Evolutionary conservation across 2,329 filamentous ascomycete genomes (phyloP).

Genomic region (Alternaria novae-zelandiae): DNA sequence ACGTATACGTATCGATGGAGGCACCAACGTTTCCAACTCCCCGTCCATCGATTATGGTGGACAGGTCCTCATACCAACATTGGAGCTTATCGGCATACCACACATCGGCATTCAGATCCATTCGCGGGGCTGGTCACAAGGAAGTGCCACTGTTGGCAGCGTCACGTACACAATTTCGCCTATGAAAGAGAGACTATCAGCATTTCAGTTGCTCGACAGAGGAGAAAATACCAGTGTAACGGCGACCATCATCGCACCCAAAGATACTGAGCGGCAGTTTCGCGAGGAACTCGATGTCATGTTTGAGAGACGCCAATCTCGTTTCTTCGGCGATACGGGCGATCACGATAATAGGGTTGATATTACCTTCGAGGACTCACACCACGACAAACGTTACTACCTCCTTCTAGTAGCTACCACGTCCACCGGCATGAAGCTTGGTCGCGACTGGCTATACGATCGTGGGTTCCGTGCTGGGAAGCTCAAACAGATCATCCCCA

Average conservation of each 20-base stretch:
- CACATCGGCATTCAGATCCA: constrained; percentile 51
- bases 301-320: constrained; percentile 22
- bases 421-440: constrained; percentile 56
- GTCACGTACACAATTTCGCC: constrained; percentile 58
- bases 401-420: constrained; percentile 63
- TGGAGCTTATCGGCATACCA: constrained; percentile 59
- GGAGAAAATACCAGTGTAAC: constrained; percentile 35
- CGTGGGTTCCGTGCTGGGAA: constrained; percentile 28
- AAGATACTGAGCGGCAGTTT: constrained; percentile 37
- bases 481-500: constrained; percentile 33
- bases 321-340: constrained; percentile 12
- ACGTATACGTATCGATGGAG: constrained; percentile 59
- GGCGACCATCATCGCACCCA: constrained; percentile 50
- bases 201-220: constrained; percentile 45
- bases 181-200: constrained; percentile 40
- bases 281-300: constrained; percentile 32
- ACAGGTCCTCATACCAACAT: constrained; percentile 63
- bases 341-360: constrained; percentile 8
- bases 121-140: constrained; percentile 62
- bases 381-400: constrained; percentile 56
- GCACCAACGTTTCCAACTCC: constrained; percentile 63
- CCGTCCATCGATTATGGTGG: constrained; percentile 63
- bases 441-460: constrained; percentile 59
- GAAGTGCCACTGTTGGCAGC: constrained; percentile 54
- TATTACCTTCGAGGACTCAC: constrained; percentile 51